Evolutionary conservation across 2,329 filamentous ascomycete species (phyloP), one percentile per base, ranked within the genome.

Genomic region (Alternaria longipes): DNA sequence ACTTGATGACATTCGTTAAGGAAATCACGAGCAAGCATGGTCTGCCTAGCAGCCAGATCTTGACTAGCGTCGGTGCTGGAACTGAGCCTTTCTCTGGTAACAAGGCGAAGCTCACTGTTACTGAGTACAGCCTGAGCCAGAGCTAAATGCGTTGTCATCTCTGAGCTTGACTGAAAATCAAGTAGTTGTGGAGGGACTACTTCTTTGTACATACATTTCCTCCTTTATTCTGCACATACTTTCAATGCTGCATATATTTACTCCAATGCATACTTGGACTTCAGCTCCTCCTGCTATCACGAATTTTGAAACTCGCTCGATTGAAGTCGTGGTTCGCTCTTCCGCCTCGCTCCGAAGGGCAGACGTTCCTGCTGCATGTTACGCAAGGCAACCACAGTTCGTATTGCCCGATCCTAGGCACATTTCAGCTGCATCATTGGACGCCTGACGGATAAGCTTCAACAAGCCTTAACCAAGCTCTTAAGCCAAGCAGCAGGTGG

Each of bases 1-100:
- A 91, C 72, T 70, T 90, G 64, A 81, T 81, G 66, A 77, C 81
- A 7, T 90, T 90, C 78, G 78, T 87, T 64, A 81, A 78, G 8
- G 89, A 89, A 73, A 78, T 90, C 24, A 80, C 79, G 24, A 62
- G 67, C 28, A 82, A 78, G 68, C 79, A 88, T 66, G 82, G 82
- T 1, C 78, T 86, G 47, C 73, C 81, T 5, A 72, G 74, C 40
- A 82, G 69, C 66, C 84, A 89, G 79, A 86, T 85, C 65, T 69
- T 90, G 60, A 80, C 82, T 63, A 83, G 81, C 60, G 79, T 87
- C 28, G 82, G 83, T 59, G 84, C 84, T 12, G 86, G 86, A 7
- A 87, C 86, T 3, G 86, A 88, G 78, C 82, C 85, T 3, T 87
- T 87, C 66, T 81, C 80, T 34, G 86, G 85, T 57, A 80, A 66